Evolutionary conservation across 2,329 filamentous ascomycete species (phyloP), one percentile per base, ranked within the genome.

Genomic region (Periglandula ipomoeae): DNA sequence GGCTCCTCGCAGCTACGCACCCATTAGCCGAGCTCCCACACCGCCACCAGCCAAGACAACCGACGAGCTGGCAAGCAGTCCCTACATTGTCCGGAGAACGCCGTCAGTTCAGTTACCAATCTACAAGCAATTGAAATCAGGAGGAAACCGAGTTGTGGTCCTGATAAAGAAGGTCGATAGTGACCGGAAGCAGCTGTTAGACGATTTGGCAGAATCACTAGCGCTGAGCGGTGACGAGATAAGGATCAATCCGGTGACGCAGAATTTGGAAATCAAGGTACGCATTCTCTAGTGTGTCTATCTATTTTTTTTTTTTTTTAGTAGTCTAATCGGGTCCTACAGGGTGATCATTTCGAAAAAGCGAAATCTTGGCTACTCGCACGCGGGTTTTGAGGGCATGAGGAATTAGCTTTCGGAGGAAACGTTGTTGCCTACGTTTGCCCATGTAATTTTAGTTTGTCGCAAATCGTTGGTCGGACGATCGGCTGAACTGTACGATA

Each of bases 161-260:
- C 67, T 80, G 49, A 69, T 98, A 49, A 85, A 89, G 64, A 89
- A 87, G 67, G 76, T 91, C 44, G 81, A 88, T 50, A 93, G 93
- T 15, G 78, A 95, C 62, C 60, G 81, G 44, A 65, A 71, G 27
- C 76, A 71, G 3, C 63, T 97, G 54, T 74, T 79, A 52, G 66
- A 75, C 32, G 84, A 89, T 56, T 62, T 97, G 49, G 69, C 73
- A 34, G 61, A 68, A 19, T 75, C 73, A 10, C 65, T 95, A 52
- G 67, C 72, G 1, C 60, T 91, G 38, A 66, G 75, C 22, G 61
- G 73, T 44, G 70, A 76, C 13, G 69, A 81, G 6, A 70, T 83
- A 38, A 69, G 64, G 53, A 54, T 81, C 40, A 79, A 79, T 55
- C 70, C 70, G 19, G 69, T 84, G 45, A 95, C 85, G 40, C 76